Percentiles rank a stretch among this genome's conserved stretches.
Evolutionary conservation across 139 green algal genomes (phyloP).

Genomic region (Raphidocelis subcapitata): DNA sequence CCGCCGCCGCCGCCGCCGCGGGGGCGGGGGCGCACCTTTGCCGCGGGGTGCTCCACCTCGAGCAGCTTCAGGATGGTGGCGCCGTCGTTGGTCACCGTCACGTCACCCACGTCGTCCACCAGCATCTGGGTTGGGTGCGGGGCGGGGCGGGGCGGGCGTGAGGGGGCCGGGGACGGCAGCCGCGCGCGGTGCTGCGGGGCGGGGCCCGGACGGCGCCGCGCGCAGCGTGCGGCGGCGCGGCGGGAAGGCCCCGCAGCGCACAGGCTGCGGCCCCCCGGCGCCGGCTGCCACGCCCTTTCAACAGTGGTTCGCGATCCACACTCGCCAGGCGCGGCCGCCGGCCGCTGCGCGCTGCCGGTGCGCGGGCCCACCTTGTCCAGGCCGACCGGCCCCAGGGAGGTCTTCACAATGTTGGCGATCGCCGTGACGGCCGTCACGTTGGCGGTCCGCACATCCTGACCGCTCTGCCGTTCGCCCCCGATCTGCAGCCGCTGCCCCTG

Average conservation of each 20-base stretch:
- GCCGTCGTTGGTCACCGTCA: conserved; percentile 99
- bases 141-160: background rate
- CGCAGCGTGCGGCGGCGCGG: too few species aligned
- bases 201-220: too few species aligned
- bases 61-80: conserved; percentile 98
- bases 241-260: too few species aligned
- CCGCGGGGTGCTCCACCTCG: conserved; percentile 98
- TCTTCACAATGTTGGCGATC: conserved; percentile 98
- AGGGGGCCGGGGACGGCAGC: background rate
- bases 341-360: too few species aligned
- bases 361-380: conserved; percentile 92
- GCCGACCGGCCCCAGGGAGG: conserved; percentile 91
- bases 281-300: too few species aligned
- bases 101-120: conserved; percentile 98
- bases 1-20: too few species aligned
- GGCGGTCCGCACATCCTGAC: conserved; percentile 91
- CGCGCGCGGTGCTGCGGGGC: too few species aligned
- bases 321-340: too few species aligned
- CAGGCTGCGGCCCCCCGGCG: too few species aligned
- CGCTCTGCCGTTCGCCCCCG: conserved; percentile 78
- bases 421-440: conserved; percentile 94
- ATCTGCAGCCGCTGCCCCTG: conserved; percentile 66
- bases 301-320: too few species aligned
- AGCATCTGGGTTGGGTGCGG: conserved; percentile 86
- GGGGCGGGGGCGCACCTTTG: conserved; percentile 95